Evolutionary conservation across 2,329 filamentous ascomycete species (phyloP), one percentile per base, ranked within the genome.

Genomic region (Claviceps spartinae): DNA sequence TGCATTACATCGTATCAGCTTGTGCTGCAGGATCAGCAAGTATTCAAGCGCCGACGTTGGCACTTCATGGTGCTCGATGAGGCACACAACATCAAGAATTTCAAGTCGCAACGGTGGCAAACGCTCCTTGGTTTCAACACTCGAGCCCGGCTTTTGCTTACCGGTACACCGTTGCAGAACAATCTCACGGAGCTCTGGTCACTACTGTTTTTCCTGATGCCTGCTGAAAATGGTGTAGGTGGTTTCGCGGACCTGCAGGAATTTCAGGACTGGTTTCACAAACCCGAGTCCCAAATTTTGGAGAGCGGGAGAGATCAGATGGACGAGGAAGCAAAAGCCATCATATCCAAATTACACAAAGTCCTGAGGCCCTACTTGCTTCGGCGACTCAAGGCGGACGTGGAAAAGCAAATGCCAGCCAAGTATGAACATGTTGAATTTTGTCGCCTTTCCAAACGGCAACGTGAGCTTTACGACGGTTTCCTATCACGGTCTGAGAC

Each of bases 1-100:
- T 87, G 91, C 68, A 95, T 98, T 63, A 98, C 94, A 0, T 96
- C 91, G 0, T 98, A 98, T 65, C 91, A 98, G 61, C 82, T 98
- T 47, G 90, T 97, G 6, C 76, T 97, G 16, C 88, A 95, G 63
- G 94, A 98, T 63, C 85, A 93, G 57, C 85, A 91, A 59, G 88
- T 95, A 1, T 94, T 98, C 71, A 93, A 95, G 65, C 82, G 90
- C 56, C 82, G 91, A 37, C 80, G 82, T 50, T 98, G 94, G 94
- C 90, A 97, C 64, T 98, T 97, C 67, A 88, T 98, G 79, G 90
- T 98, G 57, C 79, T 98, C 1, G 93, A 98, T 60, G 93, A 98
- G 70, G 93, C 94, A 0, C 93, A 98, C 72, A 97, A 98, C 69
- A 98, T 98, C 76, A 97, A 98, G 64, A 98, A 98, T 68, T 98